Conservation (phyloP, 2,329 filamentous ascomycete species). For the Orbilia quercus region DNA sequence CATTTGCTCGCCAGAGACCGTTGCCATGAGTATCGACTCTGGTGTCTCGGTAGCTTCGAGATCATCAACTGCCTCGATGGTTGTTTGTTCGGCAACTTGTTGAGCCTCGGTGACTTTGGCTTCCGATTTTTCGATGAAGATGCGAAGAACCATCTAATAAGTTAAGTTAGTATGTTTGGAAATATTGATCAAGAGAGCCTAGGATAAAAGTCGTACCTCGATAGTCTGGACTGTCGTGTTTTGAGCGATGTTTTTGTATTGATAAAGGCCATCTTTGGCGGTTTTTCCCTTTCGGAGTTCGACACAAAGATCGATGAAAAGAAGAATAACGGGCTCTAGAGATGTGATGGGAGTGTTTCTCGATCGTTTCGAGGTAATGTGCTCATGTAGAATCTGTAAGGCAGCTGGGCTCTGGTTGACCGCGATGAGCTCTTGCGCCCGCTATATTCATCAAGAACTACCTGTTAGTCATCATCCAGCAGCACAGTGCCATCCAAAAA, state of each 20-base stretch:
- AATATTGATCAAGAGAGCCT: neutral
- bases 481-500: conserved; percentile 23
- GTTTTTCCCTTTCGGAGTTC: conserved; percentile 98
- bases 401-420: conserved; percentile 93
- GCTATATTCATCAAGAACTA: conserved; percentile 65
- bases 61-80: conserved; percentile 88
- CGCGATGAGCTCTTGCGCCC: conserved; percentile 97
- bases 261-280: conserved; percentile 97
- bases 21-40: conserved; percentile 96
- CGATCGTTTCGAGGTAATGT: conserved; percentile 97
- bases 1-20: conserved; percentile 97
- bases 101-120: conserved; percentile 96
- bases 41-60: conserved; percentile 97
- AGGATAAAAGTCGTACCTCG: conserved; percentile 71
- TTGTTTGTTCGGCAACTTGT: conserved; percentile 92
- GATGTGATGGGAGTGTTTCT: conserved; percentile 94
- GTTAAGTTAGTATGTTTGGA: conserved; percentile 17
- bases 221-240: conserved; percentile 99
- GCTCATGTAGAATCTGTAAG: conserved; percentile 94
- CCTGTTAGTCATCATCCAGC: conserved; percentile 40
- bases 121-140: conserved; percentile 96
- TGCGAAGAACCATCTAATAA: conserved; percentile 84
- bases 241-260: conserved; percentile 99
- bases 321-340: conserved; percentile 97
- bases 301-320: conserved; percentile 95